These are phyloP conservation scores for Azolla pinnata DNA, from an alignment of 75 land plant species.

Conservation along the genomic window DNA sequence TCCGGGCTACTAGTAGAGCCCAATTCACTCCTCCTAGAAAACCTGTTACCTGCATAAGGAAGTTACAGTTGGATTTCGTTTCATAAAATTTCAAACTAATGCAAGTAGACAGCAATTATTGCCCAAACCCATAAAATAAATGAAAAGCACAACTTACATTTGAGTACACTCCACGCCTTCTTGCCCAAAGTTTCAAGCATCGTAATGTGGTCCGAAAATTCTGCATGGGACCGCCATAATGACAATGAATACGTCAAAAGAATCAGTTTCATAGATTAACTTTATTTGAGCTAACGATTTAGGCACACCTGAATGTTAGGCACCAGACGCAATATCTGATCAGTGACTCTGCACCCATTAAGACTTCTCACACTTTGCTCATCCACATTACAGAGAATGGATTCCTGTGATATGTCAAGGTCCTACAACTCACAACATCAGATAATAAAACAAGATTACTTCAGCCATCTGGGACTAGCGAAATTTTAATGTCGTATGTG, in stretches of 20 bases:
- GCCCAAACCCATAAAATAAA: background rate
- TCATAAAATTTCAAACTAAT: background rate
- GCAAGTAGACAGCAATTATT: background rate
- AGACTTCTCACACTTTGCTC: constrained; percentile 43
- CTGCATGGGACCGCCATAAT: constrained; percentile 17
- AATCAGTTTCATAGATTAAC: background rate
- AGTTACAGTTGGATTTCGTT: background rate
- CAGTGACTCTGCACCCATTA: constrained; percentile 46
- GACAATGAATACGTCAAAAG: background rate
- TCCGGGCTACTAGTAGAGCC: constrained; percentile 43
- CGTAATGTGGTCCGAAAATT: constrained; percentile 44
- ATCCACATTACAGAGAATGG: constrained; percentile 29
- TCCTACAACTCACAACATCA: no score
- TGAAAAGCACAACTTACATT: constrained; percentile 23
- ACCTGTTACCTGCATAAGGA: constrained; percentile 34
- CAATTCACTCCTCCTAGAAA: constrained; percentile 49
- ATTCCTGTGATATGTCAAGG: constrained; percentile 39
- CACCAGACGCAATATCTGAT: constrained; percentile 36
- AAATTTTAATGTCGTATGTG: no score
- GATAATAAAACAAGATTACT: no score
- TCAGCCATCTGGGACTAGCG: no score
- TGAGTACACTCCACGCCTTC: constrained; percentile 43
- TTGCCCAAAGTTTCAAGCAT: constrained; percentile 49
- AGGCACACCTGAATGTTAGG: constrained; percentile 32
- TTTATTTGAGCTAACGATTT: no score